Base-by-base conservation (phyloP, 2,329 filamentous ascomycete genomes). In the Alternaria conjuncta region DNA sequence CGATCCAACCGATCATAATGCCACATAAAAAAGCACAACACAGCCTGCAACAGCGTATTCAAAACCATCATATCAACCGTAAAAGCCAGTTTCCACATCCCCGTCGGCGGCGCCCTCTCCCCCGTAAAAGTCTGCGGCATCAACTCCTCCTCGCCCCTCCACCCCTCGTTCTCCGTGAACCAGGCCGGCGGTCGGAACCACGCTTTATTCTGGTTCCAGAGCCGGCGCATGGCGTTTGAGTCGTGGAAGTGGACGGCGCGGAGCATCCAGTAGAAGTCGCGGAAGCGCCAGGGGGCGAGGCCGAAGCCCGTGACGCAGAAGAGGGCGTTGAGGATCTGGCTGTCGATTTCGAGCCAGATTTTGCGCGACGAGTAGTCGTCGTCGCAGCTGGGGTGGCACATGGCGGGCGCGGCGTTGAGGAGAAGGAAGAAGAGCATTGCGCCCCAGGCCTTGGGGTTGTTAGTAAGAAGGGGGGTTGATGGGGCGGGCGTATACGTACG, bases 301-400 rank as follows among this genome's bases (percentile, higher is more conserved):
- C 93, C 93, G 68, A 96, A 95, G 1, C 90, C 93, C 1, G 93
- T 95, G 7, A 96, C 89, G 79, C 92, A 96, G 84, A 97, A 97
- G 1, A 97, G 86, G 0, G 86, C 91, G 73, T 94, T 96, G 21
- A 95, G 82, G 62, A 97, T 91, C 75, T 97, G 93, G 93, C 76
- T 90, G 78, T 93, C 91, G 72, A 88, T 90, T 79, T 97, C 93
- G 67, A 97, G 88, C 93, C 93, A 97, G 64, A 89, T 89, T 25
- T 91, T 85, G 18, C 92, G 87, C 2, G 92, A 87, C 0, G 90
- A 92, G 72, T 93, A 83, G 75, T 92, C 89, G 69, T 91, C 84
- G 73, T 92, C 85, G 82, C 92, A 94, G 87, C 89, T 66, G 85
- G 81, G 78, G 78, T 82, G 76, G 82, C 92, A 93, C 91, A 93